phyloP scores from a whole-genome alignment of 1,284 basidiomycete species.

The Pyrrhoderma lamaoense region DNA sequence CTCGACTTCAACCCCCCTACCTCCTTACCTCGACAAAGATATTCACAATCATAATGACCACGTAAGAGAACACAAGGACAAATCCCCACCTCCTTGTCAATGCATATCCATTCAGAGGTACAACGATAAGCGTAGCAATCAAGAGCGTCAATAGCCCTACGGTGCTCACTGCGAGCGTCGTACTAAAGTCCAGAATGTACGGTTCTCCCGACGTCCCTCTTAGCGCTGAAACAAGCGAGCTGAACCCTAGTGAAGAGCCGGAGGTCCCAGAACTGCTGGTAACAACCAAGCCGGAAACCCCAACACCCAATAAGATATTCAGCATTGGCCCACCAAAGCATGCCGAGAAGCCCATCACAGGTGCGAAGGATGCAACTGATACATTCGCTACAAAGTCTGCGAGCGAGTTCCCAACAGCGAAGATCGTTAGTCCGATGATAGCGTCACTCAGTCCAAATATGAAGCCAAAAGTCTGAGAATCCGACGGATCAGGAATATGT shows the following conservation, averaged over 20 bases:
- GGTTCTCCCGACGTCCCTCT: conserved; percentile 32
- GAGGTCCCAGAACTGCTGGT: conserved; percentile 49
- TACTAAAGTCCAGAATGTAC: conserved; percentile 71
- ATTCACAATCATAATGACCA: conserved; percentile 65
- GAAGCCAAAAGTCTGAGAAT: conserved; percentile 79
- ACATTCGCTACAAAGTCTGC: conserved; percentile 97
- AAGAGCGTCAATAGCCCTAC: conserved; percentile 73
- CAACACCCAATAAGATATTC: conserved; percentile 89
- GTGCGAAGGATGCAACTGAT: conserved; percentile 82
- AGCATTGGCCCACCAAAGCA: conserved; percentile 96
- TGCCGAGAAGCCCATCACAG: conserved; percentile 87
- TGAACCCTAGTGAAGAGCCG: too few species aligned
- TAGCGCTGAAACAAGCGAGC: too few species aligned
- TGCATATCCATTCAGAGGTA: conserved; percentile 79
- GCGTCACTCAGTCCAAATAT: conserved; percentile 96
- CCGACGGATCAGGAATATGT: too few species aligned
- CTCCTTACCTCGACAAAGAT: conserved; percentile 59
- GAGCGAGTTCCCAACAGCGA: conserved; percentile 92
- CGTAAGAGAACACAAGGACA: conserved; percentile 70
- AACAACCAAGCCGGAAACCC: conserved; percentile 72
- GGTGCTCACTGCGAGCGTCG: conserved; percentile 78
- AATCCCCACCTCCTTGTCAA: conserved; percentile 77
- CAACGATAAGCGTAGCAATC: conserved; percentile 70
- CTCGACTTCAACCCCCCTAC: neutral
- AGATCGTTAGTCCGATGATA: conserved; percentile 93